Evolutionary conservation across 148 eudicot genomes (phyloP).

Genomic region (Vaccinium vitisidaea): DNA sequence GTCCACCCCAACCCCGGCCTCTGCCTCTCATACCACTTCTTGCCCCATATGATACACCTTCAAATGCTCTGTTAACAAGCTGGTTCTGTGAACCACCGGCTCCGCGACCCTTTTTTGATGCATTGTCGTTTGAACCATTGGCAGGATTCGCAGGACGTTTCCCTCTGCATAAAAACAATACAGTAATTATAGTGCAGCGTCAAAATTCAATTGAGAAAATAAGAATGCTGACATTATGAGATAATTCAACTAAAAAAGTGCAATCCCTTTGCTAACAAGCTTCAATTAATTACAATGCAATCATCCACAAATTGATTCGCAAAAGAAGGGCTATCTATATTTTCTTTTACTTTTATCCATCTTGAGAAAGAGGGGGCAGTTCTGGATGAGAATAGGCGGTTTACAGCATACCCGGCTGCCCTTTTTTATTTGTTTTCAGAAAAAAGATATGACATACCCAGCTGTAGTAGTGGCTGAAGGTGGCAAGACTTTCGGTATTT

Average conservation of each 20-base stretch:
- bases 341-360: not conserved
- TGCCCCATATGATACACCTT: slow-evolving; percentile 44
- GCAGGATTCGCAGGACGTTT: slow-evolving; percentile 47
- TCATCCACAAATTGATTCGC: not conserved
- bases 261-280: not conserved
- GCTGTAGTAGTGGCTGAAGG: slow-evolving; percentile 43
- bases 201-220: not conserved
- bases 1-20: slow-evolving; percentile 62
- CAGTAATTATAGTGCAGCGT: not conserved
- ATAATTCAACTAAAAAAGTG: not conserved
- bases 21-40: slow-evolving; percentile 31
- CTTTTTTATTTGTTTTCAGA: not conserved
- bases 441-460: slow-evolving; percentile 37
- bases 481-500: slow-evolving; percentile 49
- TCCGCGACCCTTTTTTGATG: slow-evolving; percentile 72
- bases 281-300: not conserved
- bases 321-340: not conserved
- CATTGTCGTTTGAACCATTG: slow-evolving; percentile 49
- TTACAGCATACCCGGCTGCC: not conserved
- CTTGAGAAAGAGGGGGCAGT: not conserved
- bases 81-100: slow-evolving; percentile 54
- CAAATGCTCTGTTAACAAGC: slow-evolving; percentile 66
- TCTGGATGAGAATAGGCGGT: not conserved
- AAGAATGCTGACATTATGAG: not conserved
- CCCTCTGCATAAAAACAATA: not conserved